Evolutionary conservation across 176 grass and related monocot species (phyloP), one percentile per base, ranked within the genome.

Genomic region (Ensete glaucum): DNA sequence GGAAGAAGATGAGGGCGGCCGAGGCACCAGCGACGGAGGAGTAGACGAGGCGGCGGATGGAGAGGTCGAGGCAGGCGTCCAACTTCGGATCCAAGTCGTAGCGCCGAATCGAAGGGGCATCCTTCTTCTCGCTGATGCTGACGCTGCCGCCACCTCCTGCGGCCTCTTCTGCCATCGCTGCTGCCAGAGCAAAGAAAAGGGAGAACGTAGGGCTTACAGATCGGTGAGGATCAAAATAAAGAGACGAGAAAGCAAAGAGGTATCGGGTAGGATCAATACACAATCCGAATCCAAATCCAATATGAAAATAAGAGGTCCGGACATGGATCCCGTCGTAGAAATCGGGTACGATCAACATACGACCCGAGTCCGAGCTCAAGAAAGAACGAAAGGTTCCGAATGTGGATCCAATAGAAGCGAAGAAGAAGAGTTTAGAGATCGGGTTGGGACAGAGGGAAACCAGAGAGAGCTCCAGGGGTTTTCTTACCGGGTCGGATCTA

Each of bases 21-120:
- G 53, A 43, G 24, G 77, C 77, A 21, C 77, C 77, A 65, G 77
- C 77, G 22, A 78, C 9, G 77, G 77, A 55, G 64, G 77, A 78
- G 77, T 78, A 78, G 63, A 78, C 23, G 52, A 69, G 23, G 9
- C 77, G 77, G 65, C 77, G 77, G 52, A 56, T 55, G 52, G 77
- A 55, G 52, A 78, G 77, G 64, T 78, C 77, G 51, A 78, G 50
- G 64, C 77, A 78, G 10, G 77, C 77, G 14, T 78, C 77, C 77
- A 64, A 58, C 52, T 78, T 78, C 4, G 77, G 62, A 21, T 78
- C 77, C 62, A 78, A 52, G 3, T 10, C 26, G 77, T 78, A 58
- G 23, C 63, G 24, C 24, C 22, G 11, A 26, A 23, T 4, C 22
- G 21, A 20, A 2, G 22, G 9, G 23, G 63, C 63, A 8, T 3